phyloP scores from a whole-genome alignment of 1,139 yeast species.

The Scheffersomyces stambukii region DNA sequence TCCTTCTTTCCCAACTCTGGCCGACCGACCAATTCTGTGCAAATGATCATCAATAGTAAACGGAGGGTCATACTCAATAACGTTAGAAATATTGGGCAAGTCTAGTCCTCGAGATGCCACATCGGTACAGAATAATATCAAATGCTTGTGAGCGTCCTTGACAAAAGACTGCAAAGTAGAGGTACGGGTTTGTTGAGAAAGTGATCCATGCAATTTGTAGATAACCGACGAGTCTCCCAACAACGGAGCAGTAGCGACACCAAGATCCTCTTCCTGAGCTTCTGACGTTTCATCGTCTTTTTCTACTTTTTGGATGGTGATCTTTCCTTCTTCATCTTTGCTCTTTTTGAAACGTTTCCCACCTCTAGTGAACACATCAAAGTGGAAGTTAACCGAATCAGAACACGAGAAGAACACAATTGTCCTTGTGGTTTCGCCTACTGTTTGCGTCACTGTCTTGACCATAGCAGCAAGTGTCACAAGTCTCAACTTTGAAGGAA shows the following conservation, averaged over 20 bases:
- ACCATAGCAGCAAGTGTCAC: constrained; percentile 74
- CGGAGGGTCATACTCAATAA: constrained; percentile 67
- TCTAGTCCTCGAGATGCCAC: constrained; percentile 74
- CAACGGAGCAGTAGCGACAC: constrained; percentile 51
- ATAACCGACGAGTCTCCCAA: constrained; percentile 47
- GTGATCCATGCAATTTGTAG: constrained; percentile 88
- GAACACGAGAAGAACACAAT: constrained; percentile 91
- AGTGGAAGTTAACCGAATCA: constrained; percentile 92
- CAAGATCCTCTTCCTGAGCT: constrained; percentile 24
- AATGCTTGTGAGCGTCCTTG: constrained; percentile 32
- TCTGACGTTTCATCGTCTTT: constrained; percentile 15
- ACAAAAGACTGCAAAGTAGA: constrained; percentile 68
- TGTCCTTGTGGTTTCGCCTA: constrained; percentile 41
- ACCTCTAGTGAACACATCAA: constrained; percentile 60
- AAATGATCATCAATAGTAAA: constrained; percentile 68
- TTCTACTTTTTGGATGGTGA: constrained; percentile 1
- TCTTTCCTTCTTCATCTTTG: constrained; percentile 18
- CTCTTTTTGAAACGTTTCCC: constrained; percentile 40
- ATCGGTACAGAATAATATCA: constrained; percentile 77
- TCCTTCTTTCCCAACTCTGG: constrained; percentile 68
- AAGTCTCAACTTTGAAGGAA: constrained; percentile 86
- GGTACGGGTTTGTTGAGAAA: constrained; percentile 78
- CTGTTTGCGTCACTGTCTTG: constrained; percentile 37
- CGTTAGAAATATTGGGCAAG: constrained; percentile 60
- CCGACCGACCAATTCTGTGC: constrained; percentile 72